Conservation (phyloP, 768 basidiomycete genomes). For the Exidia glandulosa region DNA sequence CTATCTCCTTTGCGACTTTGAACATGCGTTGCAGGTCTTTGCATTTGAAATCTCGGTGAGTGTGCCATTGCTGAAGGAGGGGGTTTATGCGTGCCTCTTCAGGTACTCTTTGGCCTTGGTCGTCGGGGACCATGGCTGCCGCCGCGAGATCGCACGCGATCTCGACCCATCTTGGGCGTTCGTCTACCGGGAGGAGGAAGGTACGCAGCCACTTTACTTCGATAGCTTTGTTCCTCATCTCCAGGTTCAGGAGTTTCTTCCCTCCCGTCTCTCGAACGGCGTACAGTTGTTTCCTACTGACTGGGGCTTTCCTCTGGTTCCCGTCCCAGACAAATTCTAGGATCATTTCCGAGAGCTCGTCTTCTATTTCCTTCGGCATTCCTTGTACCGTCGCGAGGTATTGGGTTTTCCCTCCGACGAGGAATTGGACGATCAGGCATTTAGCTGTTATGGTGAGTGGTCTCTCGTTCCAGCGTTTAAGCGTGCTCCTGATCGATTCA, state of each 20-base stretch:
- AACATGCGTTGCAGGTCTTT: neutral
- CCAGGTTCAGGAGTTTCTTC: neutral
- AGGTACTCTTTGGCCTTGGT: neutral
- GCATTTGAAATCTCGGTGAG: neutral
- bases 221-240: neutral
- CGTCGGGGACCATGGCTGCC: neutral
- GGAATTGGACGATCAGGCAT: constrained; percentile 16
- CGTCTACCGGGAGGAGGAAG: neutral
- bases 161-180: neutral
- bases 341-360: constrained; percentile 10
- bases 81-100: neutral
- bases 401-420: constrained; percentile 22
- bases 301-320: neutral
- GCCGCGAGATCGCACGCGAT: neutral
- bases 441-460: constrained; percentile 21
- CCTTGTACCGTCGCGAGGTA: constrained; percentile 25
- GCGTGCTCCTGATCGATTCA: constrained; percentile 15
- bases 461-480: constrained; percentile 16
- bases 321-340: constrained; percentile 19
- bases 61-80: neutral
- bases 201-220: neutral
- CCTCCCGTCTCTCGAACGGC: neutral
- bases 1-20: neutral
- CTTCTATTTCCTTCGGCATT: constrained; percentile 20
- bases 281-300: neutral